A percentile compares a stretch with the other conserved stretches of the same genome.
These are phyloP conservation scores for Lactarius evosmus DNA, from an alignment of 768 basidiomycete genomes.

Conservation along the genomic window DNA sequence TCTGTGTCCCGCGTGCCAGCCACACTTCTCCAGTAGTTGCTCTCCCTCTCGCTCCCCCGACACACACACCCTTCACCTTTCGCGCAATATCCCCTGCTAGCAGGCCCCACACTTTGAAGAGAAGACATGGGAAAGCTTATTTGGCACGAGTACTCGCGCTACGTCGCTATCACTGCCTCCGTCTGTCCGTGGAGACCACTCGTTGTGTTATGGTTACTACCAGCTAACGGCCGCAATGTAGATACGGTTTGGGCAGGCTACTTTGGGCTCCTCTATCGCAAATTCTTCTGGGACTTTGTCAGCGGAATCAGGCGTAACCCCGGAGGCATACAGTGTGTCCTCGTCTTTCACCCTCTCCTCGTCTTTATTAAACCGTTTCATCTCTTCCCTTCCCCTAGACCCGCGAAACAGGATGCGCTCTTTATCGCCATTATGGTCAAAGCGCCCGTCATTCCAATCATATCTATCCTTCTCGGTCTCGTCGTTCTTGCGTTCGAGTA, in stretches of 20 bases:
- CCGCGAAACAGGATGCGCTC: conserved; percentile 37
- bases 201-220: conserved; percentile 7
- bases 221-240: conserved; percentile 32
- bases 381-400: conserved; percentile 45
- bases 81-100: background rate
- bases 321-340: conserved; percentile 75
- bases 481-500: conserved; percentile 65
- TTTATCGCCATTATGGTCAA: conserved; percentile 78
- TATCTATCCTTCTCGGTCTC: conserved; percentile 59
- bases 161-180: conserved; percentile 63
- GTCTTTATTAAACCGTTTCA: conserved; percentile 39
- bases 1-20: background rate
- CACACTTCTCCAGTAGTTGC: conserved; percentile 12
- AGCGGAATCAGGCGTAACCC: conserved; percentile 74
- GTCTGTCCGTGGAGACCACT: conserved; percentile 53
- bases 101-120: background rate
- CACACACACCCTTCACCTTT: background rate
- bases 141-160: conserved; percentile 77
- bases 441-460: conserved; percentile 66
- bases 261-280: conserved; percentile 81
- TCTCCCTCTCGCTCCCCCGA: conserved; percentile 4
- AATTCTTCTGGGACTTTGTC: conserved; percentile 97
- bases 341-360: background rate
- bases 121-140: conserved; percentile 71
- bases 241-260: conserved; percentile 79